Base-by-base conservation (phyloP, 176 grass and related monocot genomes). In the Luzula sylvatica region DNA sequence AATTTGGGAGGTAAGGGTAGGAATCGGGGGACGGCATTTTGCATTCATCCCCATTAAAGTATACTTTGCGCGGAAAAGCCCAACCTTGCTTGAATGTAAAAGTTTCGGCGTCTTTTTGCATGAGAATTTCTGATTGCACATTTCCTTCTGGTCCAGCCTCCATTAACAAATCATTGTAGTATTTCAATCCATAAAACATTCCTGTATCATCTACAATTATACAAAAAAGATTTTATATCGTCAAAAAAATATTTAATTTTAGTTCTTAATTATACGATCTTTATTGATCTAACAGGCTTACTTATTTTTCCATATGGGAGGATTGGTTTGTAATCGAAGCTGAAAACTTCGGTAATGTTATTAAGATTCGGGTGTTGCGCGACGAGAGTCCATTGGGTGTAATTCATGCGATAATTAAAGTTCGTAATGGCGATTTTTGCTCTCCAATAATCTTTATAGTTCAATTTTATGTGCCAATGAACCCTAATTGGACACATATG, bases 401-500 rank as follows among this genome's bases (percentile, higher is more conserved):
- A 96, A 75, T 96, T 96, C 84, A 89, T 78, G 12, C 77, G 48
- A 77, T 80, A 89, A 69, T 89, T 89, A 74, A 80, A 86, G 58
- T 96, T 89, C 15, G 85, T 89, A 65, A 89, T 76, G 53, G 85
- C 78, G 59, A 96, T 77, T 75, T 86, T 96, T 38, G 78, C 77
- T 21, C 81, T 70, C 92, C 92, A 89, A 74, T 96, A 89, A 43
- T 89, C 81, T 77, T 86, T 89, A 81, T 96, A 89, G 81, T 96
- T 96, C 74, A 96, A 54, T 65, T 96, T 96, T n/a, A 96, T 65
- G 18, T 96, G 92, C 85, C 85, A 89, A 68, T 96, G 84, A 53
- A 89, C 85, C 0, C 81, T 47, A 56, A 96, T 72, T 2, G 92
- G 85, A 71, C 90, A 96, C 90, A 96, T 86, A 63, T 89, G 84